Conservation (phyloP, 2,329 filamentous ascomycete genomes). For the Colletotrichum cordylinicola region DNA sequence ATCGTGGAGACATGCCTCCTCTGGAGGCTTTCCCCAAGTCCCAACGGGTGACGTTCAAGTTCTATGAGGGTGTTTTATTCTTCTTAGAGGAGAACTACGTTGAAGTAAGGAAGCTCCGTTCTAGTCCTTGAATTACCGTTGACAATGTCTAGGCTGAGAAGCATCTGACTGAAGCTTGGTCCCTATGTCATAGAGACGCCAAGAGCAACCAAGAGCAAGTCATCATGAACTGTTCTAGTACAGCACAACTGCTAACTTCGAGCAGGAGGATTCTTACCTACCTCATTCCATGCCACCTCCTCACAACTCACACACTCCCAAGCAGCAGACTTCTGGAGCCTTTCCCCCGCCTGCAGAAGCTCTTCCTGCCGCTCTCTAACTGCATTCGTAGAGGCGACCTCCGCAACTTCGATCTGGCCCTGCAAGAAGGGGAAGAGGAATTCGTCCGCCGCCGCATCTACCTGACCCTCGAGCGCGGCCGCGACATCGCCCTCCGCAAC, state of each 20-base stretch:
- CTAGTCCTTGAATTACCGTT: not conserved
- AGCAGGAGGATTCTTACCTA: conserved; percentile 88
- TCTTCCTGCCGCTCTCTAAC: conserved; percentile 79
- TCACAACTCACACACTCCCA: conserved; percentile 87
- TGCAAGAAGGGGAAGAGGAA: conserved; percentile 84
- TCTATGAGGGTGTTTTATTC: conserved; percentile 91
- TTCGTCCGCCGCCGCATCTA: conserved; percentile 95
- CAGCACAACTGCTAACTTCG: not conserved
- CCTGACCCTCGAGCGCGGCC: conserved; percentile 87
- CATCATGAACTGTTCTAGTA: not conserved
- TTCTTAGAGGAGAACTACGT: conserved; percentile 95
- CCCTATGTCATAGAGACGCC: conserved; percentile 77
- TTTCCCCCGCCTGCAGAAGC: conserved; percentile 75
- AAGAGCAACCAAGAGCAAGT: conserved; percentile 80
- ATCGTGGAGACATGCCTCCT: conserved; percentile 79
- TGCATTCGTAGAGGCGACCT: conserved; percentile 87
- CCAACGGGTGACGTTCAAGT: conserved; percentile 94
- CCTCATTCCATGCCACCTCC: conserved; percentile 88
- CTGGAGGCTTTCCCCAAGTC: conserved; percentile 83
- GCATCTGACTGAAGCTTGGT: conserved; percentile 80
- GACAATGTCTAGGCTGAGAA: conserved; percentile 70
- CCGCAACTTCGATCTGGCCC: conserved; percentile 80
- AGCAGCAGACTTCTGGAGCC: conserved; percentile 72
- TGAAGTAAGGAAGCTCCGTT: conserved; percentile 55
- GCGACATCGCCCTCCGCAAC: conserved; percentile 91